Percentiles rank a stretch among this genome's conserved stretches.
Evolutionary conservation across 257 asterid species (phyloP).

Genomic region (Sherardia arvensis): DNA sequence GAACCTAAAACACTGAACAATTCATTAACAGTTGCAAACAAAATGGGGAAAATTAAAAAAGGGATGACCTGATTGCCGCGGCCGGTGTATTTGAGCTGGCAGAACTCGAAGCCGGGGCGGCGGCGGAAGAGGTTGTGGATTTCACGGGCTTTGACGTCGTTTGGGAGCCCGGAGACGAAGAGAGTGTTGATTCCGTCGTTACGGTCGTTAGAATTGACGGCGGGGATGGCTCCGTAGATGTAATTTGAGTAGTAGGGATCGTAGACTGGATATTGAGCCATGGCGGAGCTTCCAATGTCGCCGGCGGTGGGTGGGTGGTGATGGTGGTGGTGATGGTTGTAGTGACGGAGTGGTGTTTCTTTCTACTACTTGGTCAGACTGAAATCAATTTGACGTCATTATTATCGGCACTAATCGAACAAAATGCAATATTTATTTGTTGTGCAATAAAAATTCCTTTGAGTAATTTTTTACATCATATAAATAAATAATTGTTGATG

Average conservation of each 20-base stretch:
- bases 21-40: not conserved
- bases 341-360: not conserved
- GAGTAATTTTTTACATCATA: too few species aligned
- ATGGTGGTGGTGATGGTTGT: not conserved
- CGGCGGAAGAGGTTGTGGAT: conserved; percentile 97
- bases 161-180: conserved; percentile 92
- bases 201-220: conserved; percentile 20
- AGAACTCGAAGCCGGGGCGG: conserved; percentile 75
- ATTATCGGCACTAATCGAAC: not conserved
- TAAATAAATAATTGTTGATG: too few species aligned
- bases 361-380: not conserved
- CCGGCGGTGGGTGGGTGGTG: not conserved
- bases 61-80: conserved; percentile 79
- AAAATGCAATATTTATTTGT: not conserved
- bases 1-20: not conserved
- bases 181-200: conserved; percentile 62
- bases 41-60: not conserved
- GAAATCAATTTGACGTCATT: not conserved
- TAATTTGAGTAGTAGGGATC: conserved; percentile 52
- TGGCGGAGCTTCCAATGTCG: conserved; percentile 12
- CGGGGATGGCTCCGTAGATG: conserved; percentile 20
- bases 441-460: too few species aligned
- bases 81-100: conserved; percentile 97
- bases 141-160: conserved; percentile 97
- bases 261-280: conserved; percentile 58